Percentiles rank a stretch among this genome's conserved stretches.
Conservation (phyloP, 352 stramenopile genomes). For the Phytophthora pluvialis region DNA sequence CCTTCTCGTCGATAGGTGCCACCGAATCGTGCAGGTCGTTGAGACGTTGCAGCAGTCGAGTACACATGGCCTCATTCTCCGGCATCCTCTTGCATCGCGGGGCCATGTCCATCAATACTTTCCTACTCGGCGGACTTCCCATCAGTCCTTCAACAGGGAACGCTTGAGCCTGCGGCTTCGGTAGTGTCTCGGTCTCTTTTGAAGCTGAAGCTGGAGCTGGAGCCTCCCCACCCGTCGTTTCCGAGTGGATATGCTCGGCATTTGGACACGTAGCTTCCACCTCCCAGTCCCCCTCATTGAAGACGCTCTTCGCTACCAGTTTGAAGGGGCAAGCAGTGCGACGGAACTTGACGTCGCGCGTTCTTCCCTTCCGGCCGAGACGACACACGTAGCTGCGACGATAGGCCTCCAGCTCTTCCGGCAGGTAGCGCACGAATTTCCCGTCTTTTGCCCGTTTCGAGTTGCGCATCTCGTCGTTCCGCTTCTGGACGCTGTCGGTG, state of each 20-base stretch:
- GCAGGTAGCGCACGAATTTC: slow-evolving; percentile 8
- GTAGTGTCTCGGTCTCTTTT: not conserved
- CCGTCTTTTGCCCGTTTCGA: slow-evolving; percentile 14
- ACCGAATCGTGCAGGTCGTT: slow-evolving; percentile 12
- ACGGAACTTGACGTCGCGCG: slow-evolving; percentile 15
- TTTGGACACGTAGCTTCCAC: slow-evolving; percentile 12
- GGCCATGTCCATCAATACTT: slow-evolving; percentile 5
- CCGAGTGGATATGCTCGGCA: slow-evolving; percentile 7
- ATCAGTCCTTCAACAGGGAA: slow-evolving; percentile 3
- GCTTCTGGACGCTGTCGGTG: slow-evolving; percentile 18
- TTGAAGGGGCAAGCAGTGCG: slow-evolving; percentile 17
- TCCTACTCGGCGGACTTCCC: slow-evolving; percentile 1
- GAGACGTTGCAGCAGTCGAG: slow-evolving; percentile 7
- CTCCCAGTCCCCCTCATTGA: slow-evolving; percentile 5
- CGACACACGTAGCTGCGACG: slow-evolving; percentile 20
- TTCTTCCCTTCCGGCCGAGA: slow-evolving; percentile 14
- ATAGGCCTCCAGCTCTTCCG: slow-evolving; percentile 11
- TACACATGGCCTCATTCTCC: slow-evolving; percentile 16
- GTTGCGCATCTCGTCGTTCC: slow-evolving; percentile 16
- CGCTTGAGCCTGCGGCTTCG: not conserved
- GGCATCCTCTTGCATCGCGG: slow-evolving; percentile 11
- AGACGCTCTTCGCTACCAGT: slow-evolving; percentile 13
- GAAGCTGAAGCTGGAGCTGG: not conserved
- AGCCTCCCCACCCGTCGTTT: not conserved
- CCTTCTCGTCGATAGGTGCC: slow-evolving; percentile 37